These are phyloP conservation scores for Xylariaceae sp. DNA, from an alignment of 2,329 filamentous ascomycete genomes.

Conservation along the genomic window DNA sequence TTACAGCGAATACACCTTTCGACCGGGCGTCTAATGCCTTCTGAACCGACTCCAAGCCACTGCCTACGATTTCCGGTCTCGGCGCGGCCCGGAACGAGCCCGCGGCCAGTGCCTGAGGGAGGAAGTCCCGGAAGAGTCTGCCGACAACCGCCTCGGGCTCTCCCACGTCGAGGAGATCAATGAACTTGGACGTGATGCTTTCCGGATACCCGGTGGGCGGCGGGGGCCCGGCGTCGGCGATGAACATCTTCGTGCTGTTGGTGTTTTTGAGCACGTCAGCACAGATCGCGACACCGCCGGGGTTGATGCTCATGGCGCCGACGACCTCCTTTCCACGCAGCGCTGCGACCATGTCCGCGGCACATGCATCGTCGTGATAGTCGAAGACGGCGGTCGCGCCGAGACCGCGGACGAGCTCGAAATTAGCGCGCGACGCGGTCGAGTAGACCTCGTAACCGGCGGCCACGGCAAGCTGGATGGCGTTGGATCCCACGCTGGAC, in stretches of 20 bases:
- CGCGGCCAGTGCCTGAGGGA: constrained; percentile 24
- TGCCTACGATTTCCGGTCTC: constrained; percentile 25
- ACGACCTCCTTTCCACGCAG: constrained; percentile 17
- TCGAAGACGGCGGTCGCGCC: constrained; percentile 40
- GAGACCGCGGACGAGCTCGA: constrained; percentile 33
- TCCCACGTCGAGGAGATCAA: constrained; percentile 19
- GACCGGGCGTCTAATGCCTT: constrained; percentile 27
- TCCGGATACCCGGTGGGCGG: constrained; percentile 11
- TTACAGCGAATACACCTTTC: too few species aligned
- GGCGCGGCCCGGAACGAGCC: constrained; percentile 24
- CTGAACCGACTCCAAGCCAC: constrained; percentile 29
- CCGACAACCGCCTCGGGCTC: constrained; percentile 21
- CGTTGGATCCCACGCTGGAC: constrained; percentile 39
- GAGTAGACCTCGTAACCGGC: constrained; percentile 40
- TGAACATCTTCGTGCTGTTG: too few species aligned
- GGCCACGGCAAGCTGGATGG: constrained; percentile 40
- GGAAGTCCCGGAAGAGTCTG: constrained; percentile 22
- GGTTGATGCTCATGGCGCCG: constrained; percentile 17
- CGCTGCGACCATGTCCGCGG: constrained; percentile 25
- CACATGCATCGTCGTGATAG: constrained; percentile 31
- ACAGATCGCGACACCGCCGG: constrained; percentile 19
- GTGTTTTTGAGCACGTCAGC: constrained; percentile 6
- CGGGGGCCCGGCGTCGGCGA: too few species aligned
- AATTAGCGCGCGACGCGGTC: constrained; percentile 37
- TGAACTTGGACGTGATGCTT: constrained; percentile 18